These are phyloP conservation scores for Clavispora phyllophila DNA, from an alignment of 805 yeast genomes.

Conservation along the genomic window DNA sequence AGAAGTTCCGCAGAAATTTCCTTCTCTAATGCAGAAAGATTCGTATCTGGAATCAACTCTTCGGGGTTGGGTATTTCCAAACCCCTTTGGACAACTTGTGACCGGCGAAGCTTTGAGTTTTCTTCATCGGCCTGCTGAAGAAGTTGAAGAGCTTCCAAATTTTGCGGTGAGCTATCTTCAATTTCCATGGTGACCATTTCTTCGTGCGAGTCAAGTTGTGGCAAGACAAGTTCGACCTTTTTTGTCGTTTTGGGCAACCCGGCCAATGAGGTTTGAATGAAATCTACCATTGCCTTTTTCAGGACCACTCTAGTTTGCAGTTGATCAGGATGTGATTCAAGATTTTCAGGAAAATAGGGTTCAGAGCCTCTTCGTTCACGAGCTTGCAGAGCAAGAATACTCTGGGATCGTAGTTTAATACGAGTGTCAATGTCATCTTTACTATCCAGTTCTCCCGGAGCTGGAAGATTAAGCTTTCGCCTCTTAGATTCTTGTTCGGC, in stretches of 20 bases:
- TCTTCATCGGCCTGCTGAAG: constrained; percentile 23
- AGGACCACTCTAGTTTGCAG: not conserved
- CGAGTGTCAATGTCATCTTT: constrained; percentile 26
- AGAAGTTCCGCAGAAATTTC: constrained; percentile 28
- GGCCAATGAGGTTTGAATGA: constrained; percentile 1
- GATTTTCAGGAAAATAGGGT: not conserved
- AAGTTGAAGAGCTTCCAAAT: constrained; percentile 18
- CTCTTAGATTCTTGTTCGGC: constrained; percentile 20
- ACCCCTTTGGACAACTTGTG: constrained; percentile 43
- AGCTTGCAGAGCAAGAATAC: not conserved
- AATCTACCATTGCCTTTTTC: not conserved
- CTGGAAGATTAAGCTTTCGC: constrained; percentile 25
- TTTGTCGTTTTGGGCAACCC: constrained; percentile 37
- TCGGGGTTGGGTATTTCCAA: constrained; percentile 36
- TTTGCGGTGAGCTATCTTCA: constrained; percentile 1
- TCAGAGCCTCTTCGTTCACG: not conserved
- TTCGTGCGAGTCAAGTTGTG: constrained; percentile 22
- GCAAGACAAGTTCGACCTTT: constrained; percentile 30
- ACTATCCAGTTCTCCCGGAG: constrained; percentile 21
- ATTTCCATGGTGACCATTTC: constrained; percentile 6
- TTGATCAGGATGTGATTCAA: not conserved
- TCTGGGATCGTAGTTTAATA: constrained; percentile 15
- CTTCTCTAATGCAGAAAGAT: constrained; percentile 4
- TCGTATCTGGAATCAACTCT: not conserved
- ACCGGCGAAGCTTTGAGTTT: constrained; percentile 32